Evolutionary conservation across 1,284 basidiomycete genomes (phyloP), one percentile per base, ranked within the genome.

Genomic region (Megacollybia platyphylla): DNA sequence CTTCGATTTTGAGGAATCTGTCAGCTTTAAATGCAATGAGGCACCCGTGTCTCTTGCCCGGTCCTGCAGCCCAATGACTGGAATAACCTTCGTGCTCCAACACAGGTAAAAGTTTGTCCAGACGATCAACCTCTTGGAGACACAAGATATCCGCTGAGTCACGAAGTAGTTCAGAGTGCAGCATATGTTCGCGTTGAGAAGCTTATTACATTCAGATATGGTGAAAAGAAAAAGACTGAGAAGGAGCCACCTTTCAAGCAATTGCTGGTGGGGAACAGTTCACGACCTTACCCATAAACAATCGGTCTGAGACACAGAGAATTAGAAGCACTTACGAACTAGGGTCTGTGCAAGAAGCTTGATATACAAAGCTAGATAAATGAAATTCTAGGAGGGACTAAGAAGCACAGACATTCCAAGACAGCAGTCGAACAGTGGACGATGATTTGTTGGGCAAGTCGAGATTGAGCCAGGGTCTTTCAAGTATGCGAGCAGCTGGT

Each of bases 221-320:
- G 20, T 24, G 20, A 24, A 24, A 24, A 5, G 20, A 15, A 24
- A 24, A 24, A 24, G 20, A 24, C 20, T 5, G 20, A 24, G 20
- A 24, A 5, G 20, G 20, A 5, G 5, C 20, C 20, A 24, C 20
- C 20, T 24, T 84, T 86, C 42, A 92, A 64, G 53, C 87, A 90
- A 54, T 87, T 77, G 52, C 82, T 84, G 5, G 76, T 81, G 3
- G 89, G 89, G 53, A 93, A 92, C 35, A 93, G 67, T 42, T 88
- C 79, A 36, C 89, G 73, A 30, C 88, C 88, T 91, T 52, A 7
- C 30, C 43, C 40, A 36, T 8, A 42, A 41, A 31, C 20, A 24
- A 5, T 24, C 24, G 30, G 36, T 28, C 15, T 15, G 15, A 11
- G 10, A 39, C 43, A 45, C 13, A 39, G 18, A 24, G 18, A 17